phyloP scores from a whole-genome alignment of 2,329 filamentous ascomycete species.

The Aspergillus fructus region DNA sequence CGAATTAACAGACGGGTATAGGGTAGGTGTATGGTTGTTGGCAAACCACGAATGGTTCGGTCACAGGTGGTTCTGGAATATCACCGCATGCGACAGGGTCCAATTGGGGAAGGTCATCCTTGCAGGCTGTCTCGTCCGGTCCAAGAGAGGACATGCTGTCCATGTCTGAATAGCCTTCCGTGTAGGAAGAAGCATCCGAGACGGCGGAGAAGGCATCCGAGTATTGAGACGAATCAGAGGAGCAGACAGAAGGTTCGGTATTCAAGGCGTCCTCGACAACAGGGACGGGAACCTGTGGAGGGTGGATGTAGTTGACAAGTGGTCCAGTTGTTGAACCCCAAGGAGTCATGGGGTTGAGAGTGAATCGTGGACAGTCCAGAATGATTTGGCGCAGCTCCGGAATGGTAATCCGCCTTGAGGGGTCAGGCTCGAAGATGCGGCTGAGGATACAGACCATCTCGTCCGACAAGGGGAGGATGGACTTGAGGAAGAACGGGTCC shows the following conservation, averaged over 20 bases:
- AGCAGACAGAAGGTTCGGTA: slow-evolving; percentile 38
- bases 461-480: slow-evolving; percentile 85
- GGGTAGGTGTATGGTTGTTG: slow-evolving; percentile 25
- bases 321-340: slow-evolving; percentile 38
- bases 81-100: slow-evolving; percentile 28
- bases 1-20: slow-evolving; percentile 29
- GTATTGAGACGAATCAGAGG: slow-evolving; percentile 35
- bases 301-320: slow-evolving; percentile 35
- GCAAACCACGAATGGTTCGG: slow-evolving; percentile 25
- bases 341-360: slow-evolving; percentile 42
- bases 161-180: slow-evolving; percentile 37
- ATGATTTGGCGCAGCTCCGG: slow-evolving; percentile 76
- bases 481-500: slow-evolving; percentile 83
- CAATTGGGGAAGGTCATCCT: slow-evolving; percentile 30
- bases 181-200: slow-evolving; percentile 40
- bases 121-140: slow-evolving; percentile 31
- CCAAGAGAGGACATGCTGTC: slow-evolving; percentile 38
- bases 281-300: slow-evolving; percentile 36
- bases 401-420: slow-evolving; percentile 77
- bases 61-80: slow-evolving; percentile 25
- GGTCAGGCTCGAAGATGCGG: slow-evolving; percentile 84
- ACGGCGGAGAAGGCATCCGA: slow-evolving; percentile 41
- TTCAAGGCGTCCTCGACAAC: slow-evolving; percentile 32
- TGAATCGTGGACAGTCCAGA: slow-evolving; percentile 73
- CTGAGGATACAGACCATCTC: slow-evolving; percentile 86